Conservation (phyloP, 1,284 basidiomycete genomes). For the Phaffia rhodozyma region DNA sequence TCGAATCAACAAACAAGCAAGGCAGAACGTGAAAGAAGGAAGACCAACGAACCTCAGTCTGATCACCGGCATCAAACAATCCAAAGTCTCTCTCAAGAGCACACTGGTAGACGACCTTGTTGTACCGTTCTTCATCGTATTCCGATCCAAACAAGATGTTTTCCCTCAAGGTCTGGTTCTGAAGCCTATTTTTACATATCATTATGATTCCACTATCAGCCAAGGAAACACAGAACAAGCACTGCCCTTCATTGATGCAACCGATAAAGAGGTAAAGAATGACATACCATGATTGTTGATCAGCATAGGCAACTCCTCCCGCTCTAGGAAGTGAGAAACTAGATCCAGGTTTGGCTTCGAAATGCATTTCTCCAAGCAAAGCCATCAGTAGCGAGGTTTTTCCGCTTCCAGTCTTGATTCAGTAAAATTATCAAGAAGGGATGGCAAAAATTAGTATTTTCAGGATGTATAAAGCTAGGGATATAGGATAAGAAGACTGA, state of each 20-base stretch:
- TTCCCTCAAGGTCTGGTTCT: constrained; percentile 39
- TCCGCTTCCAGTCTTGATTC: constrained; percentile 37
- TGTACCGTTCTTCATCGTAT: constrained; percentile 44
- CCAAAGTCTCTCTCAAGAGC: constrained; percentile 50
- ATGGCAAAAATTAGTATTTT: neutral
- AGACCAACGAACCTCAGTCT: constrained; percentile 44
- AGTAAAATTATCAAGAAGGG: neutral
- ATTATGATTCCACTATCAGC: constrained; percentile 26
- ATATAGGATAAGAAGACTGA: neutral
- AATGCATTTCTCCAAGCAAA: constrained; percentile 45
- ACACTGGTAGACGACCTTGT: constrained; percentile 49
- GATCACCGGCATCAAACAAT: constrained; percentile 58
- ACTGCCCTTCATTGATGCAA: constrained; percentile 23
- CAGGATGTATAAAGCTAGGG: neutral
- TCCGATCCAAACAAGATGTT: constrained; percentile 46
- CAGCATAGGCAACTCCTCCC: constrained; percentile 57
- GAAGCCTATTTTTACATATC: constrained; percentile 28
- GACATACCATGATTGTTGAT: constrained; percentile 64
- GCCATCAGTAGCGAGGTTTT: constrained; percentile 43
- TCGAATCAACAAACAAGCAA: constrained; percentile 13
- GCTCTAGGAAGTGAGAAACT: constrained; percentile 56
- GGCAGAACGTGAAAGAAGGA: constrained; percentile 20
- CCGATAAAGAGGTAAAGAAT: constrained; percentile 40
- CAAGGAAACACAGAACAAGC: constrained; percentile 17
- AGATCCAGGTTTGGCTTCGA: constrained; percentile 42